Evolutionary conservation across 306 rosid species (phyloP).

Genomic region (Styphnolobium japonicum): DNA sequence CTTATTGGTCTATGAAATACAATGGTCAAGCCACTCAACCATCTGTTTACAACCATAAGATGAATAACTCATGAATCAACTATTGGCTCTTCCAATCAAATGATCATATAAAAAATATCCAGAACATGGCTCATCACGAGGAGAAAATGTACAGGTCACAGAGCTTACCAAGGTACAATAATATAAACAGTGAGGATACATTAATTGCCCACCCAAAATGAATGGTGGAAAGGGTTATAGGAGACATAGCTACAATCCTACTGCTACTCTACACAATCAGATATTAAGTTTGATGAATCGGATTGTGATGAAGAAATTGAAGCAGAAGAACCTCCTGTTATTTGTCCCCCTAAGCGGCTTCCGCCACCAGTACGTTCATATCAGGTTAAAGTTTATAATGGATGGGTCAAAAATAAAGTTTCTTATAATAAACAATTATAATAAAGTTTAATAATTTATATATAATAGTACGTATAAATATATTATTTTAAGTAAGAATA

Average conservation of each 20-base stretch:
- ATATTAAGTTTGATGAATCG: slow-evolving; percentile 83
- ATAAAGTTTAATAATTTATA: too few species aligned
- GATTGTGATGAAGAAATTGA: slow-evolving; percentile 74
- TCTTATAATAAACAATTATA: too few species aligned
- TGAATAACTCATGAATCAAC: slow-evolving; percentile 22
- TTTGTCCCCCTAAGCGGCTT: slow-evolving; percentile 53
- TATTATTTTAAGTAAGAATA: too few species aligned
- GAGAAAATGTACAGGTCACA: slow-evolving; percentile 37
- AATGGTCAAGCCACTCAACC: slow-evolving; percentile 31
- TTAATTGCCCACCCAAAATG: slow-evolving; percentile 16
- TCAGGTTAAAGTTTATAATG: slow-evolving; percentile 24
- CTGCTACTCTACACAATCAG: slow-evolving; percentile 56
- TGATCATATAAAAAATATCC: slow-evolving; percentile 26
- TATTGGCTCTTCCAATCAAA: slow-evolving; percentile 23
- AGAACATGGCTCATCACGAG: slow-evolving; percentile 29
- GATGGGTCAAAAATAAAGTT: too few species aligned
- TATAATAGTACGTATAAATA: too few species aligned
- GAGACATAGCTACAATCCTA: slow-evolving; percentile 73
- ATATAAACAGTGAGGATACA: slow-evolving; percentile 33
- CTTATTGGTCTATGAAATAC: slow-evolving; percentile 73
- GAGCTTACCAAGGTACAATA: slow-evolving; percentile 50
- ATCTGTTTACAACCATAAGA: slow-evolving; percentile 16
- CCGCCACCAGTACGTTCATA: slow-evolving; percentile 59
- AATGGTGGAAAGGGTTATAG: slow-evolving; percentile 39
- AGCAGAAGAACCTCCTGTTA: slow-evolving; percentile 43